These are phyloP conservation scores for Clavaria fumosa DNA, from an alignment of 768 basidiomycete genomes.

Conservation along the genomic window DNA sequence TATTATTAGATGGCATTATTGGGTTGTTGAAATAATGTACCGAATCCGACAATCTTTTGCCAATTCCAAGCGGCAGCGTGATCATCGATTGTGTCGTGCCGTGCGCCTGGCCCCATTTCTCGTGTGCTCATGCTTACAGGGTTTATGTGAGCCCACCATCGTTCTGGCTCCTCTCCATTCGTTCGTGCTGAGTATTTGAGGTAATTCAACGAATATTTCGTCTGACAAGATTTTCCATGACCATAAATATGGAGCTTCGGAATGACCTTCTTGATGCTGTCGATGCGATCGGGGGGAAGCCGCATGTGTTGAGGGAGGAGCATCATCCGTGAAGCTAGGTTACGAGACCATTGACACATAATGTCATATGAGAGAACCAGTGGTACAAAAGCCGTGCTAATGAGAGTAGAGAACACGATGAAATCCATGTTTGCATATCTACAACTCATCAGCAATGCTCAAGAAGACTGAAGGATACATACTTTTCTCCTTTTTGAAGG, in stretches of 20 bases:
- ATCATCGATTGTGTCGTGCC: conserved; percentile 18
- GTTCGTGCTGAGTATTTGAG: conserved; percentile 18
- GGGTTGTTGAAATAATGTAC: conserved; percentile 2
- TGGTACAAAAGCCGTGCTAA: neutral
- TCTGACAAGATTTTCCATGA: conserved; percentile 10
- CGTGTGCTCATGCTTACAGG: conserved; percentile 15
- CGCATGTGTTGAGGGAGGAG: conserved; percentile 5
- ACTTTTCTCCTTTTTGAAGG: conserved; percentile 22
- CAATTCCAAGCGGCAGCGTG: conserved; percentile 15
- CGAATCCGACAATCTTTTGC: conserved; percentile 8
- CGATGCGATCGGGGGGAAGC: neutral
- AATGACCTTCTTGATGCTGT: conserved; percentile 4
- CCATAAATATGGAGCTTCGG: conserved; percentile 10
- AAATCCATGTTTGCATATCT: conserved; percentile 21
- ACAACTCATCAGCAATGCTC: neutral
- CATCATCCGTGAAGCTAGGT: neutral
- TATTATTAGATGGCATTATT: neutral
- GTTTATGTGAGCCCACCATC: conserved; percentile 17
- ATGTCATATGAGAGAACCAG: conserved; percentile 20
- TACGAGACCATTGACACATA: conserved; percentile 13
- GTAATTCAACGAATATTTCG: conserved; percentile 8
- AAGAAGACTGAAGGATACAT: conserved; percentile 3
- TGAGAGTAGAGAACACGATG: conserved; percentile 10
- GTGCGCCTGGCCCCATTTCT: conserved; percentile 17
- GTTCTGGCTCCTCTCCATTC: conserved; percentile 14